A percentile compares a stretch with the other conserved stretches of the same genome.
These are phyloP conservation scores for Panaeolus papilionaceus DNA, from an alignment of 768 basidiomycete species.

Conservation along the genomic window DNA sequence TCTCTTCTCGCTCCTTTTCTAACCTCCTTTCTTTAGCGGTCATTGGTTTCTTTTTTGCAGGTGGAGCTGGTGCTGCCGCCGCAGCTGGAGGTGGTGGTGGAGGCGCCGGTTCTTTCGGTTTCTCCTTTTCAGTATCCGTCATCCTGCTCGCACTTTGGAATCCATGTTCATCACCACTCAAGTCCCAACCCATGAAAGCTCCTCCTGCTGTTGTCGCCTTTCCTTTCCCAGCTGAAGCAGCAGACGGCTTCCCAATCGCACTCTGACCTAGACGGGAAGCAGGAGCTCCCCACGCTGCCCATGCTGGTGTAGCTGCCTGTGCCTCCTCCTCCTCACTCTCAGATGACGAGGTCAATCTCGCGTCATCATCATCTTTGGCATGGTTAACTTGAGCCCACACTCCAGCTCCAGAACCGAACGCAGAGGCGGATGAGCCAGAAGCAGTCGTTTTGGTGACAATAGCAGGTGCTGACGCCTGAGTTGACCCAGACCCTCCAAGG, in stretches of 20 bases:
- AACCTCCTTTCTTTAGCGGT: constrained; percentile 10
- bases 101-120: constrained; percentile 2
- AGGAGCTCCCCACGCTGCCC: not conserved
- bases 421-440: not conserved
- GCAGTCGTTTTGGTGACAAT: not conserved
- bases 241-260: not conserved
- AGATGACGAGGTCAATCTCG: constrained; percentile 6
- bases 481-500: not conserved
- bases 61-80: not conserved
- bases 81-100: not conserved
- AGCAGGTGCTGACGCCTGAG: not conserved
- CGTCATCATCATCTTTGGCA: not conserved
- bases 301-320: not conserved
- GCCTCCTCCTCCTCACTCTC: constrained; percentile 5
- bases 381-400: not conserved
- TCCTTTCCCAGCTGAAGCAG: not conserved
- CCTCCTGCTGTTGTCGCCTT: not conserved
- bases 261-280: not conserved
- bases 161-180: constrained; percentile 2
- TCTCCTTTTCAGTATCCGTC: not conserved
- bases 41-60: constrained; percentile 2
- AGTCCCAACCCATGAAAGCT: not conserved
- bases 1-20: constrained; percentile 16
- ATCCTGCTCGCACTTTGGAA: not conserved
- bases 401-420: not conserved